Percentiles rank a stretch among this genome's conserved stretches.
These are phyloP conservation scores for Kodamaea sagamina DNA, from an alignment of 805 yeast genomes.

Conservation along the genomic window DNA sequence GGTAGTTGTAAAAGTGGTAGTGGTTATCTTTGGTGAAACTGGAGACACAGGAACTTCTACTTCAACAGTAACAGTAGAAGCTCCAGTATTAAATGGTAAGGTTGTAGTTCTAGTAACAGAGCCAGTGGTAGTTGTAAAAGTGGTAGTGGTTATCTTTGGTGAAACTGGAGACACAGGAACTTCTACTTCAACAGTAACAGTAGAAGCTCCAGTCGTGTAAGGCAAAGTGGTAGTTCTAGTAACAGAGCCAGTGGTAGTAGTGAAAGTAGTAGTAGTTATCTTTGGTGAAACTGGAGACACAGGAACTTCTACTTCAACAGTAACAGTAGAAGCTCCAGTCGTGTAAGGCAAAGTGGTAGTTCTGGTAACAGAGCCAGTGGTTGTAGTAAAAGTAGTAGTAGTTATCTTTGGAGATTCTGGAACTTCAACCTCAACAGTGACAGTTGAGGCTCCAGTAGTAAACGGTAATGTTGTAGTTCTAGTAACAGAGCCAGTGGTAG, in stretches of 20 bases:
- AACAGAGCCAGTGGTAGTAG: constrained; percentile 3
- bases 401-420: background rate
- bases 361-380: constrained; percentile 4
- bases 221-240: constrained; percentile 11
- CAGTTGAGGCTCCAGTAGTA: background rate
- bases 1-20: constrained; percentile 2
- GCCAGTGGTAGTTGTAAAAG: constrained; percentile 1
- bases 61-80: constrained; percentile 7
- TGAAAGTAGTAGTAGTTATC: constrained; percentile 2
- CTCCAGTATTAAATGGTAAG: constrained; percentile 2
- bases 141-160: background rate
- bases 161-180: constrained; percentile 3
- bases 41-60: background rate
- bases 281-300: background rate
- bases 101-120: constrained; percentile 9
- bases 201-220: background rate
- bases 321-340: constrained; percentile 6
- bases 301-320: constrained; percentile 12
- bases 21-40: background rate
- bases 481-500: background rate
- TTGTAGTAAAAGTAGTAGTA: constrained; percentile 1
- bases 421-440: constrained; percentile 5
- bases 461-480: background rate
- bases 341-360: constrained; percentile 11
- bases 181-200: constrained; percentile 8